Evolutionary conservation across 225 moss, liverwort and hornwort genomes (phyloP).

Genomic region (Sphagnum tenellum): DNA sequence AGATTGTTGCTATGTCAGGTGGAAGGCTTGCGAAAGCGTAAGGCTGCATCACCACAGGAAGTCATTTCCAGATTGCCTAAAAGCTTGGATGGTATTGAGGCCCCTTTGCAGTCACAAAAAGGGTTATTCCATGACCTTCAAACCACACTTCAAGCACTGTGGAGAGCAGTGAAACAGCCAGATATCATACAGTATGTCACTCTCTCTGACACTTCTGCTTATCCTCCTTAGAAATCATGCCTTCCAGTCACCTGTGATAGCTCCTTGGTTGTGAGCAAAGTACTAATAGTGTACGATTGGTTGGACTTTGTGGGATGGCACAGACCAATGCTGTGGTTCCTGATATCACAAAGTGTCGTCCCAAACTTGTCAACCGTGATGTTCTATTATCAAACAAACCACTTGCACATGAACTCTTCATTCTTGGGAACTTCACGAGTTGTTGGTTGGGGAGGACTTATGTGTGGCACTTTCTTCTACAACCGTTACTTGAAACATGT

Average conservation of each 20-base stretch:
- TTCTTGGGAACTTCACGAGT: slow-evolving; percentile 11
- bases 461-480: slow-evolving; percentile 19
- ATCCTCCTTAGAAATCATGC: too few relatives aligned
- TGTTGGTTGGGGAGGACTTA: slow-evolving; percentile 18
- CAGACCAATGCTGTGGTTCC: slow-evolving; percentile 18
- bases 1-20: slow-evolving; percentile 8
- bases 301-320: slow-evolving; percentile 1
- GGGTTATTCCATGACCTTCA: slow-evolving; percentile 10
- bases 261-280: too few relatives aligned
- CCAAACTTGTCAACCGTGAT: slow-evolving; percentile 14
- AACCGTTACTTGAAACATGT: slow-evolving; percentile 25
- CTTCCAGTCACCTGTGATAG: too few relatives aligned
- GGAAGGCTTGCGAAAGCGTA: slow-evolving; percentile 5
- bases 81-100: too few relatives aligned
- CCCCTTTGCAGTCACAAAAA: neutral
- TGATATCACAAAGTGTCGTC: slow-evolving; percentile 17
- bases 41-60: neutral
- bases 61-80: too few relatives aligned
- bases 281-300: too few relatives aligned
- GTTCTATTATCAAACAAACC: slow-evolving; percentile 3
- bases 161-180: slow-evolving; percentile 12
- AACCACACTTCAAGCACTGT: slow-evolving; percentile 1
- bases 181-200: slow-evolving; percentile 17
- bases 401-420: slow-evolving; percentile 12
- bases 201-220: neutral